Base-by-base conservation (phyloP, 768 basidiomycete genomes). In the Trametes meyenii region DNA sequence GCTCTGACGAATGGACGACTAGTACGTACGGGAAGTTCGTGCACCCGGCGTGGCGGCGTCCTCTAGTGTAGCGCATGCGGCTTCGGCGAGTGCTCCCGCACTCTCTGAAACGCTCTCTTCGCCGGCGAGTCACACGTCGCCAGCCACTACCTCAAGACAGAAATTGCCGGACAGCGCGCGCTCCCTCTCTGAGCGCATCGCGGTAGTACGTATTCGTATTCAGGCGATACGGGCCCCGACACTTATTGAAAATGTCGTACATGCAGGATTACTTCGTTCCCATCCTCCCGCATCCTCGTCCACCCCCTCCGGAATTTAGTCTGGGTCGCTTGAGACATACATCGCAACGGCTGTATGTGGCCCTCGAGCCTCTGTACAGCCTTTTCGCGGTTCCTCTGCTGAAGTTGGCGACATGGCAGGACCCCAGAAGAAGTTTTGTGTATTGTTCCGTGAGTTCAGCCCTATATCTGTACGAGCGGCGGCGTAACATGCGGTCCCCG, bases 11-110 rank as follows among this genome's bases (percentile, higher is more conserved):
- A 16, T 11, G 21, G 11, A 40, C 33, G 24, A 33, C 24, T 33
- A 88, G 87, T 81, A 85, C 74, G 84, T 88, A 5, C 81, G 78
- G 12, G 88, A 89, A 72, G 83, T 87, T 8, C 74, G 73, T 44
- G 59, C 77, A 14, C 68, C 77, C 17, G 50, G 61, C 40, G 10
- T 53, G 11, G n/a, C 24, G 0, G 17, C 36, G 14, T 26, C 57
- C 33, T 19, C 42, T 14, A 48, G 17, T 12, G 50, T 58, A 3
- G 56, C 43, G 10, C 43, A 52, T 14, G 55, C 58, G 38, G 65
- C 66, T 2, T 64, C 65, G 10, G 59, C 60, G 24, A 63, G 66
- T 33, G 50, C 53, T 1, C 58, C 50, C 7, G 40, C 57, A 7
- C 45, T 62, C 6, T 52, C 50, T 2, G 50, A 56, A 5, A 50